Conservation (phyloP, 2,329 filamentous ascomycete species). For the Xylaria sp. region DNA sequence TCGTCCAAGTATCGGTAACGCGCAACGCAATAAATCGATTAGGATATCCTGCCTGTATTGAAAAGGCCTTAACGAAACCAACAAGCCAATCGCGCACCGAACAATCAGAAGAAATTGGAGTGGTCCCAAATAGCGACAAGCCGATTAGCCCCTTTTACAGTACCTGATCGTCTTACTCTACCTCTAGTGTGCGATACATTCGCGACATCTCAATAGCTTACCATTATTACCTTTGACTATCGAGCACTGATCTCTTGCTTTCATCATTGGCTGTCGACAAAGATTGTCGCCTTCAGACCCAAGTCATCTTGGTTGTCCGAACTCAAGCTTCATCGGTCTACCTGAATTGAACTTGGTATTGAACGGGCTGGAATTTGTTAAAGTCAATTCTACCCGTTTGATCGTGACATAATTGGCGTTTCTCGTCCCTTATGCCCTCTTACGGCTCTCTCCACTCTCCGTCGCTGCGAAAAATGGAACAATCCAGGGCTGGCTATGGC, state of each 20-base stretch:
- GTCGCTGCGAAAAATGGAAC: conserved; percentile 84
- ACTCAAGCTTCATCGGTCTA: conserved; percentile 10
- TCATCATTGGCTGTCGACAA: conserved; percentile 5
- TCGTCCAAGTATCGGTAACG: conserved; percentile 13
- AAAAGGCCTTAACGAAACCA: neutral
- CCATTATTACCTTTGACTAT: conserved; percentile 26
- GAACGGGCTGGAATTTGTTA: conserved; percentile 31
- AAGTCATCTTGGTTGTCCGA: conserved; percentile 27
- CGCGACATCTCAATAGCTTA: conserved; percentile 25
- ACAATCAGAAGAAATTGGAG: conserved; percentile 11
- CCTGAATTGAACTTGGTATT: conserved; percentile 22
- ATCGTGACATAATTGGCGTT: conserved; percentile 33
- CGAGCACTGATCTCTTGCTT: neutral
- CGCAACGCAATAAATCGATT: conserved; percentile 13
- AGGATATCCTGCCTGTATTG: neutral
- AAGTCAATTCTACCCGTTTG: conserved; percentile 30
- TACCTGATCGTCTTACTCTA: conserved; percentile 16
- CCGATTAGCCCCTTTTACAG: conserved; percentile 42
- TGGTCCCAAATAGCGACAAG: conserved; percentile 21
- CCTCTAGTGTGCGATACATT: conserved; percentile 10
- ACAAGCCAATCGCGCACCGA: conserved; percentile 8
- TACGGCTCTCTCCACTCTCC: conserved; percentile 80
- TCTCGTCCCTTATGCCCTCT: conserved; percentile 72
- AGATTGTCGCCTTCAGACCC: conserved; percentile 30
- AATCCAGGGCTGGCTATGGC: conserved; percentile 67